Conservation (phyloP, 192 early-diverging fungal genomes). For the Coemansia sp. region DNA sequence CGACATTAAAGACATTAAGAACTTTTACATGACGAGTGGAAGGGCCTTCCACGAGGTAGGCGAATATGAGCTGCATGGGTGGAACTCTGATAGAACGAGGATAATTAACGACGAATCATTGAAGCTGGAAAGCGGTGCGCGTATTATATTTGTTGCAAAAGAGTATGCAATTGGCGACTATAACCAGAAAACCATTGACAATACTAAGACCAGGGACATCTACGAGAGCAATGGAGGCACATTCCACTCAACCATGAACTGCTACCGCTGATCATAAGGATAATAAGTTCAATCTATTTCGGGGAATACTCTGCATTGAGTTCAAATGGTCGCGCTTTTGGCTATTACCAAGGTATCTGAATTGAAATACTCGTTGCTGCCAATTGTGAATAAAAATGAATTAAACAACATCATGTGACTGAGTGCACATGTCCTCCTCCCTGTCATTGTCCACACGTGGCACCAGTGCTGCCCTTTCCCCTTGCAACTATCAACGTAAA, state of each 20-base stretch:
- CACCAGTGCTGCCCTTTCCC: background rate
- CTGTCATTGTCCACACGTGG: background rate
- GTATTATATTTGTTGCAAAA: background rate
- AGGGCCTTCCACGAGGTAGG: background rate
- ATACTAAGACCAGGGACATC: background rate
- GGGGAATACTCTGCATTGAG: no score
- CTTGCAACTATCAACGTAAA: background rate
- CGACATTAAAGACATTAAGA: background rate
- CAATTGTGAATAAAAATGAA: no score
- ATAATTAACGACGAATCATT: constrained; percentile 2
- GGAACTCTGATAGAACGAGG: background rate
- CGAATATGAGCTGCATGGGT: background rate
- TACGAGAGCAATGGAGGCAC: background rate
- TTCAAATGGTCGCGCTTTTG: no score
- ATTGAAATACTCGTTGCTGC: no score
- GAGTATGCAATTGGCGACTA: background rate
- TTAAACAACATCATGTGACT: background rate
- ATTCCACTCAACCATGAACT: background rate
- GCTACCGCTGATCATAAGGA: background rate
- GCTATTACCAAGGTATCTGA: no score
- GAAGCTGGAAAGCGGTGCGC: background rate
- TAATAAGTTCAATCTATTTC: background rate
- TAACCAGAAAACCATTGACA: background rate
- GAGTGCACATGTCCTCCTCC: background rate
- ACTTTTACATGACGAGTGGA: background rate